phyloP scores from a whole-genome alignment of 306 rosid species.

The Quercus alba region DNA sequence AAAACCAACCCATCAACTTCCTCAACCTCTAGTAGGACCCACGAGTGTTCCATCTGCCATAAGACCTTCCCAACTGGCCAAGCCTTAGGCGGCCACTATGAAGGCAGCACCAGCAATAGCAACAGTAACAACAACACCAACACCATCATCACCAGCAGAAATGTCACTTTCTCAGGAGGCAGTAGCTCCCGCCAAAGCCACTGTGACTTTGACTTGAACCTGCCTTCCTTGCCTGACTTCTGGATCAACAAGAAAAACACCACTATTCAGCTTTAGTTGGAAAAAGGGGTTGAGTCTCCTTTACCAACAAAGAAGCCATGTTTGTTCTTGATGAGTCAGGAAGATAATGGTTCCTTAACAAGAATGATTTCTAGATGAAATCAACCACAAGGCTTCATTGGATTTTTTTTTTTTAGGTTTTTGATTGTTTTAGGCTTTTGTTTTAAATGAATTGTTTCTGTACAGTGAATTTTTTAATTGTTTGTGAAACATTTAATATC shows the following conservation, averaged over 20 bases:
- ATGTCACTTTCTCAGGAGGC: slow-evolving; percentile 46
- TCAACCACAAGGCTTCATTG: not conserved
- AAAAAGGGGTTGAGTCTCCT: slow-evolving; percentile 86
- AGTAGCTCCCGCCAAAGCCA: slow-evolving; percentile 44
- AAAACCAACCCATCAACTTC: not conserved
- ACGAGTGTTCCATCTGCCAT: slow-evolving; percentile 82
- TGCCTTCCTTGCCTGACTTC: slow-evolving; percentile 74
- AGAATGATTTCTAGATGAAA: slow-evolving; percentile 5
- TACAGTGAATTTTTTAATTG: slow-evolving; percentile 58
- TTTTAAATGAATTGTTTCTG: slow-evolving; percentile 31
- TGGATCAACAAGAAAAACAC: slow-evolving; percentile 30
- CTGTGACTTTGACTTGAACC: slow-evolving; percentile 68
- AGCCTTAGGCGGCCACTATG: slow-evolving; percentile 94
- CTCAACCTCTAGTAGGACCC: slow-evolving; percentile 34
- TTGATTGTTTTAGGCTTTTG: not conserved
- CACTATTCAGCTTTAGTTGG: slow-evolving; percentile 27
- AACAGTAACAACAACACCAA: slow-evolving; percentile 14
- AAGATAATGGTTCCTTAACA: not conserved
- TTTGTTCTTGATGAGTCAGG: slow-evolving; percentile 19
- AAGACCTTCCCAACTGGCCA: slow-evolving; percentile 85
- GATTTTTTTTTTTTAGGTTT: not conserved
- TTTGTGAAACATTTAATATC: not conserved
- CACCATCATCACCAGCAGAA: slow-evolving; percentile 1
- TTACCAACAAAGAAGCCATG: slow-evolving; percentile 67
- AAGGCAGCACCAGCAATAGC: slow-evolving; percentile 38